These are phyloP conservation scores for Aspergillus brunneoviolaceus DNA, from an alignment of 2,329 filamentous ascomycete genomes.

Conservation along the genomic window DNA sequence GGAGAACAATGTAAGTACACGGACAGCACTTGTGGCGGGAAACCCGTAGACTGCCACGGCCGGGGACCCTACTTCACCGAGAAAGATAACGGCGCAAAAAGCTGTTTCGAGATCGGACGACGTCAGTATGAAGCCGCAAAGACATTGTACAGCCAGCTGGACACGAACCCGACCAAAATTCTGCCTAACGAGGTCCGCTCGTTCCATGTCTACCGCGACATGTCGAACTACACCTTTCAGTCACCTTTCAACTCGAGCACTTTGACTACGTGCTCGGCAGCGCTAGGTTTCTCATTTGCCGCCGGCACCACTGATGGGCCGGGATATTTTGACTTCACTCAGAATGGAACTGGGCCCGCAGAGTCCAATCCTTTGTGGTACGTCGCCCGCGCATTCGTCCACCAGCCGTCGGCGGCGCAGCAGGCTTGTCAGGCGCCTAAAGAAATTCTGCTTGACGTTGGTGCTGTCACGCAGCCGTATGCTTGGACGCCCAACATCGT, in stretches of 20 bases:
- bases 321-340: conserved; percentile 89
- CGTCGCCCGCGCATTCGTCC: conserved; percentile 70
- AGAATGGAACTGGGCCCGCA: conserved; percentile 72
- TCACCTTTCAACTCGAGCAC: conserved; percentile 65
- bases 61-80: conserved; percentile 47
- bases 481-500: conserved; percentile 89
- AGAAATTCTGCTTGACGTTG: conserved; percentile 83
- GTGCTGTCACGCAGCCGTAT: conserved; percentile 75
- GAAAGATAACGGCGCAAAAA: conserved; percentile 48
- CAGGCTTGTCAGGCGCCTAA: conserved; percentile 75
- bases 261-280: conserved; percentile 75
- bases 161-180: conserved; percentile 39
- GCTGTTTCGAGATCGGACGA: conserved; percentile 51
- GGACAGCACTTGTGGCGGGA: conserved; percentile 73
- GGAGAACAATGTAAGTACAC: conserved; percentile 55
- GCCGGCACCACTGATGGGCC: conserved; percentile 91
- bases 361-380: conserved; percentile 77
- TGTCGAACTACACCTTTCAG: conserved; percentile 71
- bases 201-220: conserved; percentile 82
- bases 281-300: conserved; percentile 88
- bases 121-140: conserved; percentile 47
- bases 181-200: conserved; percentile 69
- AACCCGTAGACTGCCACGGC: conserved; percentile 45
- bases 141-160: conserved; percentile 58
- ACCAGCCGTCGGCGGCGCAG: conserved; percentile 68